Conservation (phyloP, 345 rosid genomes). For the Camelina hispida region DNA sequence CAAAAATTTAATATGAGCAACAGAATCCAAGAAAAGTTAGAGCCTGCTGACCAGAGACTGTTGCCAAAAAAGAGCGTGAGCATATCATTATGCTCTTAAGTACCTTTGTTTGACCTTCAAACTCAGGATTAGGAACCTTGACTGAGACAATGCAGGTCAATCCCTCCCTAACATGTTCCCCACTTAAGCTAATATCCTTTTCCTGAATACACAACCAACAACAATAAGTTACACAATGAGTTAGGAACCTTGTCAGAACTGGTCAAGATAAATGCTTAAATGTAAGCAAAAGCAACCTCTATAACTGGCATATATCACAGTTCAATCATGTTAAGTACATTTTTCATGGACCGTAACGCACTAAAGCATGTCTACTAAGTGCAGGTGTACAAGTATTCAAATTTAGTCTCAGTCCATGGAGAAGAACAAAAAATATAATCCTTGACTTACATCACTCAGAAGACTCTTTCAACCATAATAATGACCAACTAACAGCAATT, state of each 20-base stretch:
- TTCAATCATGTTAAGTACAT: conserved; percentile 17
- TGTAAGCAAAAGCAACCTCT: conserved; percentile 24
- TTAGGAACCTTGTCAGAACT: conserved; percentile 22
- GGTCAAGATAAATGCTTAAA: conserved; percentile 21
- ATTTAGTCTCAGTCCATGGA: conserved; percentile 17
- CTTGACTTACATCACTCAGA: conserved; percentile 12
- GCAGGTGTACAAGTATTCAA: conserved; percentile 17
- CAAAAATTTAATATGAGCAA: background rate
- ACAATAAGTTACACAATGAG: conserved; percentile 13
- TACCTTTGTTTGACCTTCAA: conserved; percentile 99
- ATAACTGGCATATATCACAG: conserved; percentile 19
- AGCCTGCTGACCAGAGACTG: conserved; percentile 26
- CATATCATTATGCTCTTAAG: conserved; percentile 3
- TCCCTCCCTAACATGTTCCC: conserved; percentile 98
- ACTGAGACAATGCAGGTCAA: conserved; percentile 92
- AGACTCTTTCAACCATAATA: conserved; percentile 17
- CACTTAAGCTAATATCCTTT: conserved; percentile 85
- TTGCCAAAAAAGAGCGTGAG: conserved; percentile 6
- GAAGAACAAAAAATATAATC: background rate
- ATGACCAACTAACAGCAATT: conserved; percentile 18
- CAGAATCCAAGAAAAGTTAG: background rate
- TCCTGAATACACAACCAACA: conserved; percentile 58
- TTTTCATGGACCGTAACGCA: conserved; percentile 9
- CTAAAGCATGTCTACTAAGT: conserved; percentile 18
- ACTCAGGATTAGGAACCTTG: conserved; percentile 91